phyloP scores from a whole-genome alignment of 2,329 filamentous ascomycete genomes.

The Calycina marina region DNA sequence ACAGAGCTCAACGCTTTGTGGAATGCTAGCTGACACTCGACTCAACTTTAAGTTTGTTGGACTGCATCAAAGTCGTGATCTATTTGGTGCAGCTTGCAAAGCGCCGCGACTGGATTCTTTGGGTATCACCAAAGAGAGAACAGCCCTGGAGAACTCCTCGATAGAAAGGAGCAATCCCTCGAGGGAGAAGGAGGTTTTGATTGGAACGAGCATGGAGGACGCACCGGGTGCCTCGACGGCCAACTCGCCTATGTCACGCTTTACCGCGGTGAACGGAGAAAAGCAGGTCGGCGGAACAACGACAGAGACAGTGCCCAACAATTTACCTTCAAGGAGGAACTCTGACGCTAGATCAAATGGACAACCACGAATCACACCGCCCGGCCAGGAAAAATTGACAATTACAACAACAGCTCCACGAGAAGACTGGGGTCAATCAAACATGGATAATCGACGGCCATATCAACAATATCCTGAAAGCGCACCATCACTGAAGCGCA shows the following conservation, averaged over 20 bases:
- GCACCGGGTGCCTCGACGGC: conserved; percentile 7
- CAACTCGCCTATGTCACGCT: conserved; percentile 21
- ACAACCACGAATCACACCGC: conserved; percentile 18
- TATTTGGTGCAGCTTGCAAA: too few species aligned
- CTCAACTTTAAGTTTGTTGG: too few species aligned
- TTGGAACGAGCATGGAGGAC: conserved; percentile 12
- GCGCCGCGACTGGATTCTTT: too few species aligned
- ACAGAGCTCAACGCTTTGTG: too few species aligned
- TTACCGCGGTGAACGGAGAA: conserved; percentile 23
- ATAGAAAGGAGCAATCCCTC: background rate
- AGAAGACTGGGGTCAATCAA: conserved; percentile 19
- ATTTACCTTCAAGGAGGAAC: conserved; percentile 14
- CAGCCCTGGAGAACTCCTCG: conserved; percentile 10
- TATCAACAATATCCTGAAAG: conserved; percentile 16
- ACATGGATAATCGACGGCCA: conserved; percentile 14
- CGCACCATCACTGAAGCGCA: conserved; percentile 45
- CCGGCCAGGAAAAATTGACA: conserved; percentile 22
- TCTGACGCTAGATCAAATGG: conserved; percentile 21
- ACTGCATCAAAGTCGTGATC: too few species aligned
- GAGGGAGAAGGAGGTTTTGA: conserved; percentile 1
- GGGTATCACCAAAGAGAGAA: too few species aligned
- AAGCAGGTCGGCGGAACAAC: conserved; percentile 9
- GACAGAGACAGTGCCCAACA: conserved; percentile 8
- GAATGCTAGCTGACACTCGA: too few species aligned
- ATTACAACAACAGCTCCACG: conserved; percentile 19